phyloP scores from a whole-genome alignment of 2,329 filamentous ascomycete genomes.

The Verticillium dahliae region DNA sequence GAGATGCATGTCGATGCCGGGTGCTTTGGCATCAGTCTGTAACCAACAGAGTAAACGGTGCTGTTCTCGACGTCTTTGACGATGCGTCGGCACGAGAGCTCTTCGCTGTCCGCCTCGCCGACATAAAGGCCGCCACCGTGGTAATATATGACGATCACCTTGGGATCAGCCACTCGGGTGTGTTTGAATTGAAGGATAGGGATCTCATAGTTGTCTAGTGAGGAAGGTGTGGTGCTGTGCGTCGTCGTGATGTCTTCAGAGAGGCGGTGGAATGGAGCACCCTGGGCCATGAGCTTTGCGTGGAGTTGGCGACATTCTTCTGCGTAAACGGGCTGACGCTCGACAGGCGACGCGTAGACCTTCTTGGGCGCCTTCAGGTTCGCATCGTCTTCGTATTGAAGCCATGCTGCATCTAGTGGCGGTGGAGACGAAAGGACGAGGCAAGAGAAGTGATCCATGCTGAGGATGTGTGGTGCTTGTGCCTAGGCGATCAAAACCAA shows the following conservation, averaged over 20 bases:
- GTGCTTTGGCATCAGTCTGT: conserved; percentile 35
- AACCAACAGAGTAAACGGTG: conserved; percentile 36
- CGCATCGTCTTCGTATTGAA: conserved; percentile 26
- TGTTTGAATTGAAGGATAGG: conserved; percentile 28
- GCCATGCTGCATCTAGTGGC: conserved; percentile 31
- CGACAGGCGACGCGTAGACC: conserved; percentile 16
- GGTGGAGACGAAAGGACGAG: conserved; percentile 16
- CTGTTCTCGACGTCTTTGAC: conserved; percentile 21
- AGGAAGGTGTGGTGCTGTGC: conserved; percentile 23
- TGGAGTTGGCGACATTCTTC: conserved; percentile 30
- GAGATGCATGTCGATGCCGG: conserved; percentile 30
- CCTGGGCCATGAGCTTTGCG: conserved; percentile 25
- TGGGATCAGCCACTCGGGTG: conserved; percentile 3
- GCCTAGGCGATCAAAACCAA: not conserved
- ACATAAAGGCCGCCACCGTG: conserved; percentile 41
- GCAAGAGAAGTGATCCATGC: not conserved
- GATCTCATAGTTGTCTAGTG: conserved; percentile 23
- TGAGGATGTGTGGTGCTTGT: not conserved
- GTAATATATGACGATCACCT: conserved; percentile 33
- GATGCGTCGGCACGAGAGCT: conserved; percentile 37
- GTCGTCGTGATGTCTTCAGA: conserved; percentile 21
- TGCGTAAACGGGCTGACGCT: conserved; percentile 32
- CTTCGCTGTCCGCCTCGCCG: conserved; percentile 42
- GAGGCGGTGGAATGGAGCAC: conserved; percentile 28
- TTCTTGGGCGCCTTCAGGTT: conserved; percentile 19